Conservation (phyloP, 2,329 filamentous ascomycete species). For the Kalmusia sp. region DNA sequence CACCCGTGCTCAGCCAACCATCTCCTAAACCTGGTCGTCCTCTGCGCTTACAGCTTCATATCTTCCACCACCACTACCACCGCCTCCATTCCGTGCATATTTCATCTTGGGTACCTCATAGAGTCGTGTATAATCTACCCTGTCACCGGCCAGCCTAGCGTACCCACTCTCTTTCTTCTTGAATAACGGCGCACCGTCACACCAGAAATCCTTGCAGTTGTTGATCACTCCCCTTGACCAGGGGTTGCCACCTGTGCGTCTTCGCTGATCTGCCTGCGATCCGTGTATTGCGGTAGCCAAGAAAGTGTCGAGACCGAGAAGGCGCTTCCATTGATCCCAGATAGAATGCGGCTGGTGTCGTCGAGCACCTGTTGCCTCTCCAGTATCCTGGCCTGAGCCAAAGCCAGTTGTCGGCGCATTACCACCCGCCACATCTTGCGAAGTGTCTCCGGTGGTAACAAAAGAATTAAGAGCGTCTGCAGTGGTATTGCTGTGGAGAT, state of each 20-base stretch:
- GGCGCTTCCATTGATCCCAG: conserved; percentile 78
- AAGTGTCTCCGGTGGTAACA: conserved; percentile 73
- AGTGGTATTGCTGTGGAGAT: conserved; percentile 65
- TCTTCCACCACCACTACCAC: conserved; percentile 43
- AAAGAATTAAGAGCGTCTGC: conserved; percentile 72
- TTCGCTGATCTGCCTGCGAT: conserved; percentile 57
- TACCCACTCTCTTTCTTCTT: conserved; percentile 75
- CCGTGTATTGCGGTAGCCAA: conserved; percentile 86
- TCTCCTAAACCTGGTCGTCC: conserved; percentile 26
- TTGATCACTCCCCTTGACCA: conserved; percentile 83
- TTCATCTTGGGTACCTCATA: conserved; percentile 84
- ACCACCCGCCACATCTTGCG: conserved; percentile 59
- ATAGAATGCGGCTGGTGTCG: conserved; percentile 64
- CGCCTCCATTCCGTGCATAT: conserved; percentile 51
- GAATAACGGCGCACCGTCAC: conserved; percentile 84
- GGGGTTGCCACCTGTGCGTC: conserved; percentile 69
- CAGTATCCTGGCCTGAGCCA: conserved; percentile 64
- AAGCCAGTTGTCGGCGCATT: conserved; percentile 59
- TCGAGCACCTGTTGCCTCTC: conserved; percentile 37
- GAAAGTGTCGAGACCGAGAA: conserved; percentile 92
- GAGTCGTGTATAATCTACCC: conserved; percentile 85
- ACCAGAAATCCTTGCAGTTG: conserved; percentile 98
- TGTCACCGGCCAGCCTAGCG: conserved; percentile 77
- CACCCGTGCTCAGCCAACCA: neutral
- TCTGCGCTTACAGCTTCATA: conserved; percentile 66